Percentiles rank a stretch among this genome's conserved stretches.
These are phyloP conservation scores for Candida anutae DNA, from an alignment of 1,139 yeast genomes.

Conservation along the genomic window DNA sequence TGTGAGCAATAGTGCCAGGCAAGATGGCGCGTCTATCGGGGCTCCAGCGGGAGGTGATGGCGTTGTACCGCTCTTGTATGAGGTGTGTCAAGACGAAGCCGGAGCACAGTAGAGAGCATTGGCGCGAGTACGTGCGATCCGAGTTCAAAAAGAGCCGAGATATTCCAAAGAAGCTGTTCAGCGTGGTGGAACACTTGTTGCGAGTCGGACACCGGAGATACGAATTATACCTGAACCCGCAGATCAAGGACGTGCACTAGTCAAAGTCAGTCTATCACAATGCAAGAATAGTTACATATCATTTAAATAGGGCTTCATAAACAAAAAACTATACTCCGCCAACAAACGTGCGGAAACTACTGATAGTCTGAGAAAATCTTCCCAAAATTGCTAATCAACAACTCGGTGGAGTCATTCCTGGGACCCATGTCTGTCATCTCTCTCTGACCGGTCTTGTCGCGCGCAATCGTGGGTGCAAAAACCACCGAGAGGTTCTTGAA, in stretches of 20 bases:
- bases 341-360: too few species aligned
- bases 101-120: conserved; percentile 28
- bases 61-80: conserved; percentile 52
- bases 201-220: conserved; percentile 67
- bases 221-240: conserved; percentile 65
- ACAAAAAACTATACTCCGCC: too few species aligned
- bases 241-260: conserved; percentile 54
- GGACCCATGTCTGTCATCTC: conserved; percentile 84
- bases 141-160: conserved; percentile 59
- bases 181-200: conserved; percentile 78
- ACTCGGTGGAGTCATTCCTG: conserved; percentile 73
- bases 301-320: too few species aligned
- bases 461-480: conserved; percentile 88
- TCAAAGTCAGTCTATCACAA: too few species aligned
- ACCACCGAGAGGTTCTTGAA: conserved; percentile 80
- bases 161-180: conserved; percentile 71
- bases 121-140: conserved; percentile 39
- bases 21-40: conserved; percentile 46
- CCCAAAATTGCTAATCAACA: conserved; percentile 52
- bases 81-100: conserved; percentile 55
- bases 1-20: neutral
- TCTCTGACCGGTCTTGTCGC: conserved; percentile 74
- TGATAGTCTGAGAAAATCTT: conserved; percentile 23
- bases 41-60: conserved; percentile 55
- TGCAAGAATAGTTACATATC: too few species aligned